Base-by-base conservation (phyloP, 2,329 filamentous ascomycete species). In the Dryadomyces quercivorus region DNA sequence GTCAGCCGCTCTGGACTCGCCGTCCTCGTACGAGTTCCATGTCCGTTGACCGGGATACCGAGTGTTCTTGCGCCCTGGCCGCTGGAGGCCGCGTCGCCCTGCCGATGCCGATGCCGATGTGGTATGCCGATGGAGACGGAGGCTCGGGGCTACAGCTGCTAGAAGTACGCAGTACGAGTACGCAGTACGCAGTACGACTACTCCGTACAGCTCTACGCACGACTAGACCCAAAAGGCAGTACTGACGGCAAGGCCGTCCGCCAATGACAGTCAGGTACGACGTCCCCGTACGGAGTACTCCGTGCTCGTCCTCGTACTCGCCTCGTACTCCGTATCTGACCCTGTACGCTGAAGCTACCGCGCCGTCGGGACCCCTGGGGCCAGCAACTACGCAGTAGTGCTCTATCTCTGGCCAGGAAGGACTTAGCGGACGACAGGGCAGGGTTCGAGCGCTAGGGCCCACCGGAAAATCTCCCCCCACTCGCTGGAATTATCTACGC, bases 321-420 rank as follows among this genome's bases (percentile, higher is more conserved):
- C 4, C 26, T 31, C 26, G 26, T 31, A 31, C 26, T 31, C 26
- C 46, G 22, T 21, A 45, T 16, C 18, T n/a, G n/a, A n/a, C n/a
- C n/a, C 34, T 12, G 21, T 13, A 16, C 15, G 15, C 46, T 48
- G 31, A 54, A 36, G 48, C 52, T 44, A 54, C 52, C 52, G 40
- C 52, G 45, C 40, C 38, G 52, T 54, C 52, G 52, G 52, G 47
- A 54, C 40, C 26, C 44, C 26, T 49, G 22, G 46, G 46, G 46
- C 22, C 16, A 3, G 21, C 15, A n/a, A n/a, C n/a, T n/a, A n/a
- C n/a, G 3, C 15, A 9, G 16, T 38, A 40, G 18, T 20, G 36
- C 42, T 9, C 42, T 42, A 18, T 18, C 42, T 22, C 36, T 13
- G 5, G 43, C 43, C 45, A 47, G 21, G 12, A 45, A 21, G 7